phyloP scores from a whole-genome alignment of 768 basidiomycete genomes.

The Coprinopsis marcescibilis region DNA sequence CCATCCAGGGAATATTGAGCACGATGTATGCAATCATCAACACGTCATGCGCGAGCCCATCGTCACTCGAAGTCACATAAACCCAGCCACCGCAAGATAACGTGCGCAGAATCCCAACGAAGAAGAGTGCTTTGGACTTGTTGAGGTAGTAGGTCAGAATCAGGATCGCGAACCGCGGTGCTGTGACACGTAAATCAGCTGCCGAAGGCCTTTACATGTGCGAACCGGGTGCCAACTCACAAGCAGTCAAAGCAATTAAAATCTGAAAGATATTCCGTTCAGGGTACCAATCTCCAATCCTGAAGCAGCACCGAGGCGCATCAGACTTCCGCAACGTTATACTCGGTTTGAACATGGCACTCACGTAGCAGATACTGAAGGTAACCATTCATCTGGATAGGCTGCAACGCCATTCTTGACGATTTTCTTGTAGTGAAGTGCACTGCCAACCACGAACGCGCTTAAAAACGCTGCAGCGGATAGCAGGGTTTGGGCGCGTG shows the following conservation, averaged over 20 bases:
- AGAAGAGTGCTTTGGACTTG: slow-evolving; percentile 39
- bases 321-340: not conserved
- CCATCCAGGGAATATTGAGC: slow-evolving; percentile 87
- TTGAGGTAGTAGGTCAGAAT: slow-evolving; percentile 58
- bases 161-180: slow-evolving; percentile 71
- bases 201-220: not conserved
- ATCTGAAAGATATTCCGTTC: slow-evolving; percentile 83
- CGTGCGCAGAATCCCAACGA: slow-evolving; percentile 65
- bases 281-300: slow-evolving; percentile 89
- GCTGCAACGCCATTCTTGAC: slow-evolving; percentile 80
- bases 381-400: slow-evolving; percentile 88
- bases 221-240: slow-evolving; percentile 23
- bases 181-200: slow-evolving; percentile 22
- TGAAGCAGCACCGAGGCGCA: too few relatives aligned
- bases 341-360: slow-evolving; percentile 20
- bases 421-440: slow-evolving; percentile 76
- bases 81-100: slow-evolving; percentile 90
- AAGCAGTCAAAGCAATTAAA: slow-evolving; percentile 80
- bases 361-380: slow-evolving; percentile 82
- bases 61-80: slow-evolving; percentile 79
- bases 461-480: slow-evolving; percentile 58
- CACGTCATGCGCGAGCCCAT: slow-evolving; percentile 80
- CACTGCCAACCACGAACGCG: slow-evolving; percentile 59
- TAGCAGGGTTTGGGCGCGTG: slow-evolving; percentile 59
- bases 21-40: slow-evolving; percentile 86